A percentile compares a stretch with the other conserved stretches of the same genome.
Evolutionary conservation across 371 early-diverging fungal species (phyloP).

Genomic region (Syncephalastrum sp.): DNA sequence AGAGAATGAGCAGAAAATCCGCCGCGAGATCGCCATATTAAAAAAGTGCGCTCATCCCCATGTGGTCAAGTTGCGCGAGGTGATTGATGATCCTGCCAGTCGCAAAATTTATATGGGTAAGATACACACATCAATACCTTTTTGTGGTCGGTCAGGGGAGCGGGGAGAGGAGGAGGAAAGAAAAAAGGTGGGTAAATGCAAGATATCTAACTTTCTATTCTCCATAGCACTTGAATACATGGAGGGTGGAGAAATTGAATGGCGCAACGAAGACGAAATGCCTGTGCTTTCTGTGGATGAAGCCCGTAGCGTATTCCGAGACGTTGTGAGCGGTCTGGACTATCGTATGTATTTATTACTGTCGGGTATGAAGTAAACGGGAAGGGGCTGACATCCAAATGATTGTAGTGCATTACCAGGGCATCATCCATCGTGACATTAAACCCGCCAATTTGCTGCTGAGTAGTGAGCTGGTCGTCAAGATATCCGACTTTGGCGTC

Average conservation of each 20-base stretch:
- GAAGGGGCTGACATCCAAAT: neutral
- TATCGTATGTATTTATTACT: constrained; percentile 60
- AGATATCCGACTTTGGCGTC: constrained; percentile 96
- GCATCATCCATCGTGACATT: constrained; percentile 94
- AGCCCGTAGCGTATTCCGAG: constrained; percentile 82
- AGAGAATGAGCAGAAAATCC: constrained; percentile 84
- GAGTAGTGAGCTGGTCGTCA: constrained; percentile 73
- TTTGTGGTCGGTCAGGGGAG: neutral
- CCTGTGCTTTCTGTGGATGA: constrained; percentile 69
- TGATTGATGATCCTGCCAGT: constrained; percentile 91
- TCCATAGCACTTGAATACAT: constrained; percentile 73
- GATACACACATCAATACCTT: neutral
- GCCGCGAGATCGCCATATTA: constrained; percentile 92
- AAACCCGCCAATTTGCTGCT: constrained; percentile 92
- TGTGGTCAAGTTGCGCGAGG: constrained; percentile 87
- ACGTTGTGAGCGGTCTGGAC: constrained; percentile 89
- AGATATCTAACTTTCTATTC: too few species aligned
- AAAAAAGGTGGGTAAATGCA: neutral
- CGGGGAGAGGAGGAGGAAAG: neutral
- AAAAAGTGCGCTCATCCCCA: constrained; percentile 94
- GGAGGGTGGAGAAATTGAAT: constrained; percentile 89
- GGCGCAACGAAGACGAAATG: constrained; percentile 71
- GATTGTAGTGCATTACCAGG: constrained; percentile 79
- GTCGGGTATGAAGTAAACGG: neutral
- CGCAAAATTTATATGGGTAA: constrained; percentile 88